Base-by-base conservation (phyloP, 805 yeast genomes). In the Barnettozyma populi region DNA sequence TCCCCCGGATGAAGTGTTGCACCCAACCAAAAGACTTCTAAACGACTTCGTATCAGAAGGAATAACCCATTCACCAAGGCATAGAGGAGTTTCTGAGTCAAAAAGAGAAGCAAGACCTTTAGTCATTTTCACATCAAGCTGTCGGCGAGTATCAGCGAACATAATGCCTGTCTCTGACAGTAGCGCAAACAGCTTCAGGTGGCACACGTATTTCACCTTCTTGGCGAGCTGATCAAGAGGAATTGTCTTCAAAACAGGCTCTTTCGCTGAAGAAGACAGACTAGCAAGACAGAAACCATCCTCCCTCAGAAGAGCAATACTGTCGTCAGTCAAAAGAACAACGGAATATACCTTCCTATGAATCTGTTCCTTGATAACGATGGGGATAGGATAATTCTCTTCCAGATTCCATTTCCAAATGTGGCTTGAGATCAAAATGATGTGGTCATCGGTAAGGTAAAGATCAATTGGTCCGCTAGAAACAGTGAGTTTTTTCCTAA, bases 1-100 rank as follows among this genome's bases (percentile, higher is more conserved):
- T 0, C 64, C 64, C 9, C 60, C 60, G 45, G 18, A 16, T 2
- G 46, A 47, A 1, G 53, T 45, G 10, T 44, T 43, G 47, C 72
- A 69, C 1, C 74, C 74, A 20, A 71, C 46, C 9, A 70, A 49
- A 8, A 70, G 29, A 38, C 63, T 54, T 44, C 61, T 56, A 25
- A 52, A 57, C 14, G 56, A 46, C 48, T 52, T 56, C 9, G 42
- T 54, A 0, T 47, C 25, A 2, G 51, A 49, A 1, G 60, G 59
- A 3, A 69, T 55, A 14, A 57, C 54, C 75, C 74, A 71, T 42
- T 63, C 64, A n/a, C 63, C 52, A 4, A 71, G 24, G 7, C 63
- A 54, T 8, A 60, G 35, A 1, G 71, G 69, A 4, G 44, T 57
- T 39, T 66, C 70, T 6, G 56, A 52, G 0, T 49, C 47, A 25